Evolutionary conservation across 2,329 filamentous ascomycete genomes (phyloP).

Genomic region (Penicillium hordei): DNA sequence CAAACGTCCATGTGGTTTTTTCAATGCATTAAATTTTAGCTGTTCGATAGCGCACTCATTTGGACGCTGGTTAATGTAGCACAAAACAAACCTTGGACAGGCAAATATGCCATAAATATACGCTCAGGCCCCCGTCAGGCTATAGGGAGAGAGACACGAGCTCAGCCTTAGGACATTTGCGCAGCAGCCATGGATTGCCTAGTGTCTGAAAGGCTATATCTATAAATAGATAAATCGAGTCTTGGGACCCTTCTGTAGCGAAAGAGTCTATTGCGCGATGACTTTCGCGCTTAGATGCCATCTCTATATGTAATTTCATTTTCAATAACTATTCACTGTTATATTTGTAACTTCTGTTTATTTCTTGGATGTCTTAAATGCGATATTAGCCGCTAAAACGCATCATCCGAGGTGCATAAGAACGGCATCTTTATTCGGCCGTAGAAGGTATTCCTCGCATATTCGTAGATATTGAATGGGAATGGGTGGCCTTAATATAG

Average conservation of each 20-base stretch:
- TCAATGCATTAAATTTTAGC: background rate
- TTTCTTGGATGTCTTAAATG: background rate
- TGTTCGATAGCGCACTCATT: no score
- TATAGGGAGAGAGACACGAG: background rate
- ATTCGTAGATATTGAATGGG: background rate
- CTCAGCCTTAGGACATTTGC: background rate
- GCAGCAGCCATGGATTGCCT: background rate
- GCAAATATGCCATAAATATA: no score
- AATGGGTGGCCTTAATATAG: background rate
- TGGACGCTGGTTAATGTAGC: no score
- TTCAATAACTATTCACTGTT: background rate
- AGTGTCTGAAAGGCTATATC: background rate
- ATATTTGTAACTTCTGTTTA: background rate
- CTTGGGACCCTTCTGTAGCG: background rate
- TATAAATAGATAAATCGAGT: background rate
- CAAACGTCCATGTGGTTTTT: background rate
- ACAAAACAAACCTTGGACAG: no score
- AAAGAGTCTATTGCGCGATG: background rate
- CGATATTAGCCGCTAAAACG: background rate
- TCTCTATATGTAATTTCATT: background rate
- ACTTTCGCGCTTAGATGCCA: background rate
- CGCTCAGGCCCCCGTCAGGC: background rate
- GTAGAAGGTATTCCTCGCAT: background rate
- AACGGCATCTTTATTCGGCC: background rate
- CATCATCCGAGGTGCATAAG: background rate